These are phyloP conservation scores for Aegilops bicornis DNA, from an alignment of 176 grass and related monocot genomes.

Conservation along the genomic window DNA sequence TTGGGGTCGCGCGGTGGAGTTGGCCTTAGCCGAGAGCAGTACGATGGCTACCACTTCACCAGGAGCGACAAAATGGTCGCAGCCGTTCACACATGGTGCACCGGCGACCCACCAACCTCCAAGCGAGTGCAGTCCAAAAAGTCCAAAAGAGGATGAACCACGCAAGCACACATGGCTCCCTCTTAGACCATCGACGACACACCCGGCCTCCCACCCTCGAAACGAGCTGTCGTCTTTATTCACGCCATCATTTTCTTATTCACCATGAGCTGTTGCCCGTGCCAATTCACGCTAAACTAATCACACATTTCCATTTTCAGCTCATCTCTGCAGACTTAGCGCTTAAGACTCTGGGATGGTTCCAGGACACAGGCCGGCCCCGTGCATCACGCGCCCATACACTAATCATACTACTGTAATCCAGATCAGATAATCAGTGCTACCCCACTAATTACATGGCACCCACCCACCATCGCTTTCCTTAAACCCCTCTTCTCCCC, in stretches of 20 bases:
- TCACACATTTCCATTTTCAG: background rate
- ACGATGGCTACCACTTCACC: background rate
- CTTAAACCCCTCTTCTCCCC: constrained; percentile 4
- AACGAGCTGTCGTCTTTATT: background rate
- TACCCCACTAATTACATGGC: background rate
- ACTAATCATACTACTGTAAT: background rate
- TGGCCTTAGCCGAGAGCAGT: no score
- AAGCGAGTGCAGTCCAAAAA: background rate
- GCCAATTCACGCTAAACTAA: background rate
- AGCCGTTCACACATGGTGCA: background rate
- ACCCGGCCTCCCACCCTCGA: no score
- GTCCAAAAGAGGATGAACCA: background rate
- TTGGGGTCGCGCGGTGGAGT: no score
- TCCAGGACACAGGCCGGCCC: background rate
- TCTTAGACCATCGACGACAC: background rate
- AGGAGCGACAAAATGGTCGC: background rate
- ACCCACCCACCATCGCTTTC: background rate
- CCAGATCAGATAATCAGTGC: background rate
- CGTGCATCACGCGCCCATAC: background rate
- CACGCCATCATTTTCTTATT: background rate
- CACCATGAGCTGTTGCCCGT: background rate
- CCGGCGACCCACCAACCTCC: background rate
- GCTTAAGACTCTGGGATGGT: background rate
- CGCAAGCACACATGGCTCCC: background rate
- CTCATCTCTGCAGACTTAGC: background rate